Percentiles rank a stretch among this genome's conserved stretches.
phyloP scores from a whole-genome alignment of 2,329 filamentous ascomycete species.

The Colletotrichum higginsianum region DNA sequence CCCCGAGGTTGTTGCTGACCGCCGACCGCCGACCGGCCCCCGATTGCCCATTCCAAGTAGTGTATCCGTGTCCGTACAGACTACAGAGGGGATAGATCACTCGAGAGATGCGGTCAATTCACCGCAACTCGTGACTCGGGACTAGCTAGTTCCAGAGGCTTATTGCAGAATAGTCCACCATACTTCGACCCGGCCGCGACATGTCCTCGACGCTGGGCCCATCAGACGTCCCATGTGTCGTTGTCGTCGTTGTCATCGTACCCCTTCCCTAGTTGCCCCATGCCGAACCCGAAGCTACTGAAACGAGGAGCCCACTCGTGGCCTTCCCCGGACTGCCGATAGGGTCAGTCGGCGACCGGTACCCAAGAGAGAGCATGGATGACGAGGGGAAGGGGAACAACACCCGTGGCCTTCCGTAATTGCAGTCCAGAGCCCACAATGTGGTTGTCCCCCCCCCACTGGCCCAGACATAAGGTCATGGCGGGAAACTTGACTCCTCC shows the following conservation, averaged over 20 bases:
- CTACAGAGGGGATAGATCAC: not conserved
- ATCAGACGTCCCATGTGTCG: slow-evolving; percentile 26
- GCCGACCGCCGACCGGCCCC: not conserved
- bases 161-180: not conserved
- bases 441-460: slow-evolving; percentile 3
- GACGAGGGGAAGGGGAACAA: slow-evolving; percentile 11
- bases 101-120: not conserved
- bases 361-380: slow-evolving; percentile 13
- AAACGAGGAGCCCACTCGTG: slow-evolving; percentile 34
- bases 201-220: slow-evolving; percentile 14
- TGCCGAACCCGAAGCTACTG: slow-evolving; percentile 31
- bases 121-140: not conserved
- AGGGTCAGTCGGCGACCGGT: slow-evolving; percentile 25
- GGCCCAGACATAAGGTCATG: not conserved
- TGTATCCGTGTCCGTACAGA: no score
- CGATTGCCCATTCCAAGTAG: not conserved
- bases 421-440: slow-evolving; percentile 26
- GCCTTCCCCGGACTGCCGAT: slow-evolving; percentile 40
- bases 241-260: not conserved
- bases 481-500: not conserved
- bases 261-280: not conserved
- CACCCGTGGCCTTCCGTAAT: slow-evolving; percentile 37
- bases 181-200: not conserved
- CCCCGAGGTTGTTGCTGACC: slow-evolving; percentile 12
- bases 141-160: no score